Evolutionary conservation across 352 stramenopile genomes (phyloP).

Genomic region (Globisporangium abappressorium): DNA sequence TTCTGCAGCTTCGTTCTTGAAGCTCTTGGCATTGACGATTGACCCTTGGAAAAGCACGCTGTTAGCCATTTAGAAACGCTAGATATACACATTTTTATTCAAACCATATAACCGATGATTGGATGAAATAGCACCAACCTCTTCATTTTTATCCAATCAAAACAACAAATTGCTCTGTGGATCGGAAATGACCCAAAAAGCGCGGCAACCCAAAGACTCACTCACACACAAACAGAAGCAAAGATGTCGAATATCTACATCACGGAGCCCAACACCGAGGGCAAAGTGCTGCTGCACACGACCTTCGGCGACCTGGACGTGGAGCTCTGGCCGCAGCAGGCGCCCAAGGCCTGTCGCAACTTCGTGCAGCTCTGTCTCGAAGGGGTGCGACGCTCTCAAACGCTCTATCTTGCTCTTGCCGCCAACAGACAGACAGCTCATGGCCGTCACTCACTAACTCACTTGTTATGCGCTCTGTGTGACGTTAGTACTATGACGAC

Average conservation of each 20-base stretch:
- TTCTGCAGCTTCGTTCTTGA: not conserved
- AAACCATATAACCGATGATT: not conserved
- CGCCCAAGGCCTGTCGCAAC: constrained; percentile 92
- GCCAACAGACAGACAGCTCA: not conserved
- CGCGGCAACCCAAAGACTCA: not conserved
- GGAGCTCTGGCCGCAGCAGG: constrained; percentile 96
- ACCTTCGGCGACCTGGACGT: constrained; percentile 97
- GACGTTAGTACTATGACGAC: constrained; percentile 90
- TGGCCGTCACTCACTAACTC: not conserved
- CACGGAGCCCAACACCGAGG: constrained; percentile 94
- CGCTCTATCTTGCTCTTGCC: not conserved
- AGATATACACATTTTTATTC: not conserved
- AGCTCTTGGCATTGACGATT: not conserved
- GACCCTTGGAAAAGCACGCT: not conserved
- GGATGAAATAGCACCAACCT: not conserved
- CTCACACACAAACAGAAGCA: not conserved
- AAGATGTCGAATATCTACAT: constrained; percentile 97
- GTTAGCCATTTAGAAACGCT: constrained; percentile 1
- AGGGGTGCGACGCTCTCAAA: constrained; percentile 29
- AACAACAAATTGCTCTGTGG: not conserved
- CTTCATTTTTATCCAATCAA: not conserved
- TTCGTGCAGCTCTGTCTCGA: constrained; percentile 92
- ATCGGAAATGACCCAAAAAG: not conserved
- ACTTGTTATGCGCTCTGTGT: constrained; percentile 10
- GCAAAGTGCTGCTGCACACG: constrained; percentile 96